These are phyloP conservation scores for Vitis hybrid DNA, from an alignment of 177 flowering plant genomes.

Conservation along the genomic window DNA sequence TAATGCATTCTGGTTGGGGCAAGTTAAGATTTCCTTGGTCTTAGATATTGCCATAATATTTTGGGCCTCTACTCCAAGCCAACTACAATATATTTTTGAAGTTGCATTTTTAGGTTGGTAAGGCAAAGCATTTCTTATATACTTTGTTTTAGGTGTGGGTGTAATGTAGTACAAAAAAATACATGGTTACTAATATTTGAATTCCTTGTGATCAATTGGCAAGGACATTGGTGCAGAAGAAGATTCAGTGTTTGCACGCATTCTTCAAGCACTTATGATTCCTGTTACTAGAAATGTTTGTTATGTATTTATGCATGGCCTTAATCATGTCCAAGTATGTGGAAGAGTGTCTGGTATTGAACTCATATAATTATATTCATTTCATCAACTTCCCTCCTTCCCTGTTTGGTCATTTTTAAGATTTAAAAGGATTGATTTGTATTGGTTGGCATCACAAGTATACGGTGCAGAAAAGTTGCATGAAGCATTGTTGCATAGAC, in stretches of 20 bases:
- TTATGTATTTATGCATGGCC: conserved; percentile 92
- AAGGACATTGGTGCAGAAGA: conserved; percentile 55
- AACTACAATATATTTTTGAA: too few species aligned
- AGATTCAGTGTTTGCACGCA: conserved; percentile 59
- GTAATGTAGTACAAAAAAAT: not conserved
- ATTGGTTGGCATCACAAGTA: conserved; percentile 40
- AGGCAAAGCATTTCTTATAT: too few species aligned
- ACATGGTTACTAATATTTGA: not conserved
- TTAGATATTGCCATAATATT: too few species aligned
- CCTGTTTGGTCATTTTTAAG: not conserved
- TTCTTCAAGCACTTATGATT: conserved; percentile 83
- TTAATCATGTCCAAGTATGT: conserved; percentile 76
- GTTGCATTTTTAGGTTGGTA: too few species aligned
- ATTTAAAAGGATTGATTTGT: conserved; percentile 4
- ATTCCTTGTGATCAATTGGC: conserved; percentile 34
- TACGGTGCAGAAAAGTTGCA: conserved; percentile 85
- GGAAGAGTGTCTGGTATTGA: not conserved
- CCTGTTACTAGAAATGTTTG: conserved; percentile 90
- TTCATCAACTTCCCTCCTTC: not conserved
- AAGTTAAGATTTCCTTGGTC: too few species aligned
- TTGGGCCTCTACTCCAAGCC: too few species aligned
- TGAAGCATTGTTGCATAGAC: conserved; percentile 60
- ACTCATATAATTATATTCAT: not conserved
- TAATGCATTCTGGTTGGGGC: too few species aligned
- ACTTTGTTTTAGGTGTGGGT: too few species aligned